A percentile compares a stretch with the other conserved stretches of the same genome.
These are phyloP conservation scores for Canariomyces notabilis DNA, from an alignment of 2,329 filamentous ascomycete species.

Conservation along the genomic window DNA sequence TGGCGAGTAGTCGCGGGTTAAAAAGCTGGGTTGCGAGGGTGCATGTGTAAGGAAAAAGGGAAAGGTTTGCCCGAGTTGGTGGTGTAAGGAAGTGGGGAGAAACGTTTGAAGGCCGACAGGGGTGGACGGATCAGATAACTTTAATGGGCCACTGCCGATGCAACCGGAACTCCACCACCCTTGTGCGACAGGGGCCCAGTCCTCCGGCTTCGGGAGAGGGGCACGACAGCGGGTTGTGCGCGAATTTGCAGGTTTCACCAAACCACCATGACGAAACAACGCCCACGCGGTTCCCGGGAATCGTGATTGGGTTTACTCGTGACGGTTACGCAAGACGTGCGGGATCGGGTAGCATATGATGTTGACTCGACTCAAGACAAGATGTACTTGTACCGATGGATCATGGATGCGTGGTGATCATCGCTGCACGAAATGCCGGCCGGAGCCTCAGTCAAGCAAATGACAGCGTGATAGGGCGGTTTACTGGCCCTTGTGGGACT, in stretches of 20 bases:
- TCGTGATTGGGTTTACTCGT: background rate
- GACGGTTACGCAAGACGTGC: background rate
- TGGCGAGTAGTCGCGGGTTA: background rate
- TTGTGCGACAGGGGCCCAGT: background rate
- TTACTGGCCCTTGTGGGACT: background rate
- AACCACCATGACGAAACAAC: background rate
- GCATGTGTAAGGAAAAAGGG: background rate
- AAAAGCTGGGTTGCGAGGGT: background rate
- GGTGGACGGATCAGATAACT: conserved; percentile 15
- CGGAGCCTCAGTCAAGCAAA: background rate
- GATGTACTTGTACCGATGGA: background rate
- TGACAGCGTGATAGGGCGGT: background rate
- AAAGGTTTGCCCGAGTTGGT: background rate
- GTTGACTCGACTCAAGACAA: background rate
- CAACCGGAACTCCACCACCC: background rate
- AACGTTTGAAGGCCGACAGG: background rate
- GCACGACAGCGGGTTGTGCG: background rate
- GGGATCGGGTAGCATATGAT: background rate
- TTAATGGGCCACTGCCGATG: conserved; percentile 4
- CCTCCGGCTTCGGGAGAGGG: conserved; percentile 1
- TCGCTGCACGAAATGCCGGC: background rate
- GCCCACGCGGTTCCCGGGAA: background rate
- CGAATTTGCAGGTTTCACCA: background rate
- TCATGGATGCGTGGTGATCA: background rate
- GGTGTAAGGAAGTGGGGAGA: conserved; percentile 3